Evolutionary conservation across 179 eudicot genomes (phyloP), one percentile per base, ranked within the genome.

Genomic region (Silene coronaria): DNA sequence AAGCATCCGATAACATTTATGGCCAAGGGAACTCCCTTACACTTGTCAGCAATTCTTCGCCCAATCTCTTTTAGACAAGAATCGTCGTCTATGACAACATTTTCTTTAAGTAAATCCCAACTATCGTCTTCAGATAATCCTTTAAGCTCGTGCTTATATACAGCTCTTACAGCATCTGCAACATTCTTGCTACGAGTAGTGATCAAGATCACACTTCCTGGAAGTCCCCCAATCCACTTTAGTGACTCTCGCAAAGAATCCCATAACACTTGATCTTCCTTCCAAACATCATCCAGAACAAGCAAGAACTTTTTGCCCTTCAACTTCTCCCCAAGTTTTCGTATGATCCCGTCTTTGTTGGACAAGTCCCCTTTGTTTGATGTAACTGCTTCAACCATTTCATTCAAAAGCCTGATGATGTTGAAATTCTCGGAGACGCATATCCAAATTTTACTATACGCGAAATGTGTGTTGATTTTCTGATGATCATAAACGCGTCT

Each of bases 271-370:
- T 38, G 9, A 5, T 60, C 19, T 1, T 27, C 57, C 28, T 78
- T 73, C 80, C 86, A 84, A 0, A 84, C 84, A 75, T 65, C 70
- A n/a, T 65, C 70, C 6, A 65, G 46, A 26, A 65, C 70, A 65
- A 65, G 46, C 4, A 65, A 65, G 46, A 65, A n/a, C 22, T 30
- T 65, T 8, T 32, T 65, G 1, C 45, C 46, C 45, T 65, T 30
- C 45, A 65, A 17, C 46, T 65, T n/a, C 24, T 32, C 45, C 13
- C 32, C 24, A 2, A 65, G 48, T 65, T 65, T 65, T 30, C 46
- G 13, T 17, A 65, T 2, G 16, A 65, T 65, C 17, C 46, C 70
- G 11, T 75, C 76, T 36, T 7, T 70, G 60, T 59, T 80, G 46
- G 74, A 38, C 42, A 80, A 53, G 23, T 32, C 45, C 6, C 27